These are phyloP conservation scores for Planoprotostelium fungivorum DNA, from an alignment of 78 protist genomes.

Conservation along the genomic window DNA sequence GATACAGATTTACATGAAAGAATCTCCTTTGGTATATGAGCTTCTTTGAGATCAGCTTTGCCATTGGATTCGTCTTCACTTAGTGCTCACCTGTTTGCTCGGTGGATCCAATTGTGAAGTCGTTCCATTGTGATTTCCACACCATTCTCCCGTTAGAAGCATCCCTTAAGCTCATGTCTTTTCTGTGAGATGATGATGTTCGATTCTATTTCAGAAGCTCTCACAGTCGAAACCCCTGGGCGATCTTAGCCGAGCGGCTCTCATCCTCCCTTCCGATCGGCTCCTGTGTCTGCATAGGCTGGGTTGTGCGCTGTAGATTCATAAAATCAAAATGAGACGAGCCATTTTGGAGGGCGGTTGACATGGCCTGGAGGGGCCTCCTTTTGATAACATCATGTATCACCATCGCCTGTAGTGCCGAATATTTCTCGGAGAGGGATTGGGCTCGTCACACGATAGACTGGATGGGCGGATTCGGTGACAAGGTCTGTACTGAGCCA, in stretches of 20 bases:
- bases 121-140: background rate
- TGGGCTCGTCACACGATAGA: background rate
- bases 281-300: too few species aligned
- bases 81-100: background rate
- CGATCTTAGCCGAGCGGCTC: too few species aligned
- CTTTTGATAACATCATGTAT: too few species aligned
- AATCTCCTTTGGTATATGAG: background rate
- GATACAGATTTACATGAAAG: constrained; percentile 7
- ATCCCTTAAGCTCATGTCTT: background rate
- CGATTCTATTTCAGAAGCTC: too few species aligned
- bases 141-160: background rate
- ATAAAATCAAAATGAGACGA: too few species aligned
- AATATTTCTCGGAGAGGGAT: background rate
- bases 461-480: background rate
- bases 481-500: background rate
- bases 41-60: background rate
- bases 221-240: too few species aligned
- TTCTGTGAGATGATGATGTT: too few species aligned
- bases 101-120: background rate
- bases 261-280: too few species aligned
- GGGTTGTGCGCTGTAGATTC: too few species aligned
- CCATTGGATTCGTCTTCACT: background rate
- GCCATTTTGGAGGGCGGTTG: too few species aligned
- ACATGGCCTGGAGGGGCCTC: too few species aligned
- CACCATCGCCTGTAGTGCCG: too few species aligned